A percentile compares a stretch with the other conserved stretches of the same genome.
These are phyloP conservation scores for Circinella umbellata DNA, from an alignment of 371 early-diverging fungal species.

Conservation along the genomic window DNA sequence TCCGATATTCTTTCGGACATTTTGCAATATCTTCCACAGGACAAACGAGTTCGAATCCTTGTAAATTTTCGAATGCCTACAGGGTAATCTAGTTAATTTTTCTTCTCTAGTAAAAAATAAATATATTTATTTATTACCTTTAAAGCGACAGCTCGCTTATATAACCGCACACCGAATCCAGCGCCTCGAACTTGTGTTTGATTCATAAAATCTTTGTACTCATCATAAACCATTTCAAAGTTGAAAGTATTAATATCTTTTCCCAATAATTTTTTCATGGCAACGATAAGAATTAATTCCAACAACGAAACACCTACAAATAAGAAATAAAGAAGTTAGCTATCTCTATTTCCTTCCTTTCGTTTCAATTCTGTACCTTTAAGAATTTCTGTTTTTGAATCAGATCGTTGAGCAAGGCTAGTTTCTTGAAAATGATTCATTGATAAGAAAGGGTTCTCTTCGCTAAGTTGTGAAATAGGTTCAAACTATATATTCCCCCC, in stretches of 20 bases:
- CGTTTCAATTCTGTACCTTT: slow-evolving; percentile 48
- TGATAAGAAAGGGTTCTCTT: slow-evolving; percentile 47
- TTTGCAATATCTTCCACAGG: slow-evolving; percentile 62
- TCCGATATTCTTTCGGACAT: slow-evolving; percentile 85
- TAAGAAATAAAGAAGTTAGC: neutral
- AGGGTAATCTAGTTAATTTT: neutral
- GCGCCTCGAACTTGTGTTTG: slow-evolving; percentile 53
- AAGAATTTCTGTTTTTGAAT: slow-evolving; percentile 67
- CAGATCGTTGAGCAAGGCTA: slow-evolving; percentile 50
- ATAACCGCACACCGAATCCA: slow-evolving; percentile 72
- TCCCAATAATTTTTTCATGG: slow-evolving; percentile 74
- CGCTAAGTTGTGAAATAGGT: slow-evolving; percentile 54
- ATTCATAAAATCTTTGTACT: slow-evolving; percentile 84
- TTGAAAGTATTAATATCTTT: slow-evolving; percentile 78
- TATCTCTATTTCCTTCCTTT: neutral
- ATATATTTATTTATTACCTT: slow-evolving; percentile 59
- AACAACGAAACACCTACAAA: slow-evolving; percentile 70
- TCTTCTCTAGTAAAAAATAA: neutral
- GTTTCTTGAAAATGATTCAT: slow-evolving; percentile 51
- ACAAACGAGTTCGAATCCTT: slow-evolving; percentile 71
- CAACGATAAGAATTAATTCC: slow-evolving; percentile 81
- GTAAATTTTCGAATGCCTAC: slow-evolving; percentile 79
- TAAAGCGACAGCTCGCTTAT: slow-evolving; percentile 79
- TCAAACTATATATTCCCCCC: slow-evolving; percentile 45
- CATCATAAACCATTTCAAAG: slow-evolving; percentile 94